Percentiles rank a stretch among this genome's conserved stretches.
Evolutionary conservation across 495 filamentous ascomycete species (phyloP).

Genomic region (Penicillium argentinense): DNA sequence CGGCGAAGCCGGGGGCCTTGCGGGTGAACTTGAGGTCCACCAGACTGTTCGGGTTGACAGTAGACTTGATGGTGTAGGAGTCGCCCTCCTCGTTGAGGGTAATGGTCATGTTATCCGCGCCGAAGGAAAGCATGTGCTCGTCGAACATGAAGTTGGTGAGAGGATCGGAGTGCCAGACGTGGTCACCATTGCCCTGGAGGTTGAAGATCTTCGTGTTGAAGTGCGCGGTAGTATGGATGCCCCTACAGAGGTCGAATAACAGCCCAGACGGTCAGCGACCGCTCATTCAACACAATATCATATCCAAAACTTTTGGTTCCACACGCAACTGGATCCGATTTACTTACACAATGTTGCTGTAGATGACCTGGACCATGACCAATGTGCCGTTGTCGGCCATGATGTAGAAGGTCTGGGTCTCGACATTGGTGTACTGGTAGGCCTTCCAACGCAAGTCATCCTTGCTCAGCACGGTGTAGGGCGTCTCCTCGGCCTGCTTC

Average conservation of each 20-base stretch:
- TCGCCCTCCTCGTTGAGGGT: constrained; percentile 81
- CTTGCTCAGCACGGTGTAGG: constrained; percentile 76
- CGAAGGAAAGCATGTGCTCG: constrained; percentile 77
- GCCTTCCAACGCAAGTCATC: constrained; percentile 80
- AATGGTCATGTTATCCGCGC: constrained; percentile 77
- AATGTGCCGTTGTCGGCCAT: constrained; percentile 74
- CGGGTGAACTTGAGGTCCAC: constrained; percentile 82
- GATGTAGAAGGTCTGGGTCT: constrained; percentile 96
- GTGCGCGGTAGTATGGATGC: constrained; percentile 84
- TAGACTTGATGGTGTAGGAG: constrained; percentile 81
- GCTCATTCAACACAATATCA: background rate
- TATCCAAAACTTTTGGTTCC: background rate
- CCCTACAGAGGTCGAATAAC: constrained; percentile 48
- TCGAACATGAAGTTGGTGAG: constrained; percentile 79
- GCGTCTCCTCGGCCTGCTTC: constrained; percentile 71
- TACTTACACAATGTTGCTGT: constrained; percentile 93
- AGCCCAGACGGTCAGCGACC: background rate
- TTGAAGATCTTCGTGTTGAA: constrained; percentile 92
- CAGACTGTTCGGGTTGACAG: constrained; percentile 69
- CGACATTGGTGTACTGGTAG: constrained; percentile 82
- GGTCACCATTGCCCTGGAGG: constrained; percentile 61
- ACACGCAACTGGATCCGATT: background rate
- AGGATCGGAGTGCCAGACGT: constrained; percentile 77
- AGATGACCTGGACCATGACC: constrained; percentile 86
- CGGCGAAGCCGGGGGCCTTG: constrained; percentile 75